Base-by-base conservation (phyloP, 108 stramenopile genomes). In the Nitzschia putrida region DNA sequence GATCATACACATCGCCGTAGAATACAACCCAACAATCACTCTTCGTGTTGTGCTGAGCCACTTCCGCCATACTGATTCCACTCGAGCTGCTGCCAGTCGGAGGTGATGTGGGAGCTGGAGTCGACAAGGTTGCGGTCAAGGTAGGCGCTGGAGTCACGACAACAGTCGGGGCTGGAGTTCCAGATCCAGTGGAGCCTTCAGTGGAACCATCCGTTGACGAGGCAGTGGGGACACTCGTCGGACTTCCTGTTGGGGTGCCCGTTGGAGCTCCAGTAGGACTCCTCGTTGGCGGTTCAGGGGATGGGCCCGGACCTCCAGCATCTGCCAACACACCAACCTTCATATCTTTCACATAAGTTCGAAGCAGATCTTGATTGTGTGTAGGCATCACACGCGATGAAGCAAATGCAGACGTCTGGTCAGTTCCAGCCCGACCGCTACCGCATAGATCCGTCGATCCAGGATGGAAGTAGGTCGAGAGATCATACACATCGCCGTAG, bases 11-110 rank as follows among this genome's bases (percentile, higher is more conserved):
- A 12, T 44, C 2, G 23, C 21, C 44, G 25, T 21, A 24, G 25
- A 47, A 20, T n/a, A 25, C 44, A 12, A 50, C 23, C 64, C 64
- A 65, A 29, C 49, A 50, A 21, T 65, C 22, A 22, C 20, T 18
- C 8, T n/a, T 8, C 9, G 53, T n/a, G n/a, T n/a, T 18, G n/a
- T 53, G 53, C 8, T 8, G 8, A n/a, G 53, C 53, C n/a, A 53
- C 53, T 13, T 53, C 53, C 8, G 53, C 53, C 53, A 53, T 53
- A 8, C 20, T 53, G 53, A 53, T 53, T 7, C 20, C 16, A 3
- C 11, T 23, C 47, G 25, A 53, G 53, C n/a, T n/a, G 8, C 8
- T 5, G 2, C 38, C 8, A 34, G 37, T 3, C 3, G 13, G 14
- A 34, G 9, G n/a, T 41, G 34, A 14, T 20, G 40, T 16, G 16